Evolutionary conservation across 176 grass and related monocot genomes (phyloP).

Genomic region (Bonia amplexicaulis): DNA sequence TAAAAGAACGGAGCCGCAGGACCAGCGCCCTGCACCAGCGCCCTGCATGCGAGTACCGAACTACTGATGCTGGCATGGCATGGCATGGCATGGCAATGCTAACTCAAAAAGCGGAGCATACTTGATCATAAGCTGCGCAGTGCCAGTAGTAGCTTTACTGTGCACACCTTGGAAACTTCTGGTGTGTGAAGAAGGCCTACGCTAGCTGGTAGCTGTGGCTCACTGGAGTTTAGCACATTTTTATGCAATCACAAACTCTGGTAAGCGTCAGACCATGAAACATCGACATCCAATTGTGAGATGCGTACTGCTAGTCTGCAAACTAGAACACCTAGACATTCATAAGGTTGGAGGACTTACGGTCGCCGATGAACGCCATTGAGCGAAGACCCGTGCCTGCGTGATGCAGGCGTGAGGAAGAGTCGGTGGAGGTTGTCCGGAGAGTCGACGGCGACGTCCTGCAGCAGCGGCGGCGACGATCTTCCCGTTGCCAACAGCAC

Average conservation of each 20-base stretch:
- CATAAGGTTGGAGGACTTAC: too few relatives aligned
- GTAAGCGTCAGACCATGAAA: conserved; percentile 20
- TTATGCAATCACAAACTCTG: conserved; percentile 20
- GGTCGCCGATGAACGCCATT: too few relatives aligned
- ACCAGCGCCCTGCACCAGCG: too few relatives aligned
- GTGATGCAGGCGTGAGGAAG: too few relatives aligned
- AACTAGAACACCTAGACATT: too few relatives aligned
- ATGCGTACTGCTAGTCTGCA: too few relatives aligned
- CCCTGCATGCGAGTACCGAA: background rate
- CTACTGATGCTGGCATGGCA: background rate
- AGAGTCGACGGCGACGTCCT: too few relatives aligned
- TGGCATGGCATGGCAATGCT: background rate
- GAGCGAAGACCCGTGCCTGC: too few relatives aligned
- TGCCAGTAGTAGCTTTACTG: background rate
- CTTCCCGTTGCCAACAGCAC: too few relatives aligned
- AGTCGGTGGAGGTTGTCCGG: too few relatives aligned
- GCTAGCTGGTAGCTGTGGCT: background rate
- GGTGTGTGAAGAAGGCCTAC: background rate
- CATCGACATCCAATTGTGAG: too few relatives aligned
- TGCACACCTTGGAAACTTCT: background rate
- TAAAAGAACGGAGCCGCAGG: conserved; percentile 7
- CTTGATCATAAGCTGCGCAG: background rate
- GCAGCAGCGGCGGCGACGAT: too few relatives aligned
- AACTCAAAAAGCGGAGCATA: background rate
- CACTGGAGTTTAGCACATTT: conserved; percentile 23